Evolutionary conservation across 2,329 filamentous ascomycete species (phyloP).

Genomic region (Thermothelomyces thermophilus): DNA sequence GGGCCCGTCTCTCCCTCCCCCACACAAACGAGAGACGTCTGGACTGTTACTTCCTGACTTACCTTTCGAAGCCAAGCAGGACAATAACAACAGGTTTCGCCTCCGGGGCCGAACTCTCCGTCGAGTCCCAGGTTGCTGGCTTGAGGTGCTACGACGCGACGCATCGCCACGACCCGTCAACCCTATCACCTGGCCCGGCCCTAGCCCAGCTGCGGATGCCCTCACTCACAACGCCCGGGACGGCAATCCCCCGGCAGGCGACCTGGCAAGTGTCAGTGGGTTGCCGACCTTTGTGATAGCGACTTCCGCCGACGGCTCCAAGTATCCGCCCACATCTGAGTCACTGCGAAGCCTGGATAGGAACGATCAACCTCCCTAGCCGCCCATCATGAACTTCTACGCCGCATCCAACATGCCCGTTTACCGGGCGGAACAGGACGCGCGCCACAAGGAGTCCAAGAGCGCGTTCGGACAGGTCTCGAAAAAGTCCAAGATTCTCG

Average conservation of each 20-base stretch:
- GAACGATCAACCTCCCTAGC: neutral
- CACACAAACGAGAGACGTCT: conserved; percentile 13
- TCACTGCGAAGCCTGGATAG: neutral
- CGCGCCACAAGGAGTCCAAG: conserved; percentile 13
- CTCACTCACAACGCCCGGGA: conserved; percentile 7
- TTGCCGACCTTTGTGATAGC: conserved; percentile 8
- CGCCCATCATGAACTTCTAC: conserved; percentile 27
- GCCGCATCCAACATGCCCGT: conserved; percentile 25
- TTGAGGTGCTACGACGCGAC: neutral
- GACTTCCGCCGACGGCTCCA: neutral
- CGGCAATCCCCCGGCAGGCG: conserved; percentile 13
- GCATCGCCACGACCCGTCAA: neutral
- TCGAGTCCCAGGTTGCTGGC: neutral
- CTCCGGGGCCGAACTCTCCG: conserved; percentile 8
- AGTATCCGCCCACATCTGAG: neutral
- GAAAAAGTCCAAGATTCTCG: conserved; percentile 20
- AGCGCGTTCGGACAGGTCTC: conserved; percentile 7
- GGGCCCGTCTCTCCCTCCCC: conserved; percentile 12
- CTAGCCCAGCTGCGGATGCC: conserved; percentile 12
- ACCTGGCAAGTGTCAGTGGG: conserved; percentile 10
- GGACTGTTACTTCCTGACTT: conserved; percentile 12
- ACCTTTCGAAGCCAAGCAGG: conserved; percentile 8
- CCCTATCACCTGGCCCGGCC: neutral
- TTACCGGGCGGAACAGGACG: conserved; percentile 21
- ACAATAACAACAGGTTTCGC: neutral